Evolutionary conservation across 257 asterid species (phyloP).

Genomic region (Solanum gracilifrons): DNA sequence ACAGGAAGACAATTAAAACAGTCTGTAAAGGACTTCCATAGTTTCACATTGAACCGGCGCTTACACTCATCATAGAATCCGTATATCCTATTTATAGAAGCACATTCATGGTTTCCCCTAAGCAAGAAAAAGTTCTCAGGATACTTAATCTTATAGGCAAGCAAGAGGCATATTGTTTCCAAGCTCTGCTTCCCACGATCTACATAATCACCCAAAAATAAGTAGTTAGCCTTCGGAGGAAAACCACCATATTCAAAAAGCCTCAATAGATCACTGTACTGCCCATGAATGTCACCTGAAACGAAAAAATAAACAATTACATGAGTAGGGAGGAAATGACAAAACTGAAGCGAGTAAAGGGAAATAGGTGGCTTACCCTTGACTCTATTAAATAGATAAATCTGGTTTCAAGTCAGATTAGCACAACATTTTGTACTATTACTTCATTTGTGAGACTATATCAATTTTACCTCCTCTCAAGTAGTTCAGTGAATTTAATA

Average conservation of each 20-base stretch:
- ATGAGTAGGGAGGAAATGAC: not conserved
- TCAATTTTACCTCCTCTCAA: not conserved
- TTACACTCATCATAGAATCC: not conserved
- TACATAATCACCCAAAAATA: not conserved
- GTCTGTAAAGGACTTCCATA: not conserved
- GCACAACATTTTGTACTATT: not conserved
- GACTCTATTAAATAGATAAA: not conserved
- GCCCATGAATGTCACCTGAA: not conserved
- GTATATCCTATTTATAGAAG: not conserved
- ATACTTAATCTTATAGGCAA: not conserved
- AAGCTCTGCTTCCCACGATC: not conserved
- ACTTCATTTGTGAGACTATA: not conserved
- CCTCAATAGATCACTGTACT: not conserved
- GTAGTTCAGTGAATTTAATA: not conserved
- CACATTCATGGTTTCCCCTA: not conserved
- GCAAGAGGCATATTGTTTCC: not conserved
- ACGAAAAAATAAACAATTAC: not conserved
- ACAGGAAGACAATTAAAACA: not conserved
- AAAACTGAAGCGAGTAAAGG: not conserved
- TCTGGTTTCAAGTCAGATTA: not conserved
- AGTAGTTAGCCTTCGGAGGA: not conserved
- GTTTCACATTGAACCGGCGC: not conserved
- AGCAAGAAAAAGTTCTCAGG: not conserved
- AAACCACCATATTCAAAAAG: not conserved
- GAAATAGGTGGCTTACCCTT: not conserved